Conservation (phyloP, 139 green algal genomes). For the Volvox reticuliferus region DNA sequence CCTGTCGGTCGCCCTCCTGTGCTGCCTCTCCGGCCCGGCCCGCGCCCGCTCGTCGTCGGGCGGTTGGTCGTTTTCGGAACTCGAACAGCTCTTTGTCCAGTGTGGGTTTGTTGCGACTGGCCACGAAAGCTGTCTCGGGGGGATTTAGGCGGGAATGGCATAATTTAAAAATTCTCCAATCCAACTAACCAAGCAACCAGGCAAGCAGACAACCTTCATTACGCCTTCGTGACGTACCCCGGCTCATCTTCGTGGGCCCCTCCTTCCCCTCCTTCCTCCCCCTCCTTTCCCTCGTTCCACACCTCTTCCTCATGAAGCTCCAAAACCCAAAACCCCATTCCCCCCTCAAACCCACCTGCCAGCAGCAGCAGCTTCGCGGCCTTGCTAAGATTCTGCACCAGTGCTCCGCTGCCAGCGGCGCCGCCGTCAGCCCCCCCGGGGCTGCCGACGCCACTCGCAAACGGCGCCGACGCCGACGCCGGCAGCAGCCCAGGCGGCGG, state of each 20-base stretch:
- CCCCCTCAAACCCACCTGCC: conserved; percentile 12
- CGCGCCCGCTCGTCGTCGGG: neutral
- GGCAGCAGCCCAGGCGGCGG: conserved; percentile 11
- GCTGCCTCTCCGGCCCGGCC: conserved; percentile 9
- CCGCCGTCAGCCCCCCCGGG: neutral
- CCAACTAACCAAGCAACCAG: too few relatives aligned
- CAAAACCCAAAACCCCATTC: too few relatives aligned
- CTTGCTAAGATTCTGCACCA: conserved; percentile 26
- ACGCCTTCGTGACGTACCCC: too few relatives aligned
- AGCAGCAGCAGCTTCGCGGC: conserved; percentile 48
- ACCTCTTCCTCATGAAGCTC: too few relatives aligned
- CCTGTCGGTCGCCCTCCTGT: conserved; percentile 56
- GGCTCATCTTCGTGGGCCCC: too few relatives aligned
- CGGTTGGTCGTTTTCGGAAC: neutral
- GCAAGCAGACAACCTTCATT: too few relatives aligned
- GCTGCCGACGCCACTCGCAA: neutral
- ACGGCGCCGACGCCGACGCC: neutral
- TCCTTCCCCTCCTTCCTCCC: too few relatives aligned
- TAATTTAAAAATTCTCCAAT: too few relatives aligned
- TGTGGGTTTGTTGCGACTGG: conserved; percentile 68
- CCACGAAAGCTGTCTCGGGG: conserved; percentile 63
- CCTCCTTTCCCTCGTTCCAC: too few relatives aligned
- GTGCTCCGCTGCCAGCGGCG: neutral
- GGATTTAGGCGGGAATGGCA: too few relatives aligned
- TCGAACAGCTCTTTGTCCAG: conserved; percentile 68